These are phyloP conservation scores for Sporisorium exsertum DNA, from an alignment of 1,284 basidiomycete species.

Conservation along the genomic window DNA sequence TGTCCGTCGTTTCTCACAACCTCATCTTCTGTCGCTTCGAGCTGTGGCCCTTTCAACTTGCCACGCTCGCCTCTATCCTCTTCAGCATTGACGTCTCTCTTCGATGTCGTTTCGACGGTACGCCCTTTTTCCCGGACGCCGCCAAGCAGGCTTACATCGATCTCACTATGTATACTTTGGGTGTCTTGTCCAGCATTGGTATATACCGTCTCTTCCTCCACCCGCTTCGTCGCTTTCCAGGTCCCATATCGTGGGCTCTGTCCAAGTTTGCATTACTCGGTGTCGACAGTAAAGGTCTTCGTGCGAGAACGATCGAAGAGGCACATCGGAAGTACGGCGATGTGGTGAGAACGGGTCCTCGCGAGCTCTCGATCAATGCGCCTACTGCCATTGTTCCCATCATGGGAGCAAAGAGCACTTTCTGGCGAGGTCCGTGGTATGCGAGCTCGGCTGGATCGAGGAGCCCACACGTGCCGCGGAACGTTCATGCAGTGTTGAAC, in stretches of 20 bases:
- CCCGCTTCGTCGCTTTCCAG: constrained; percentile 33
- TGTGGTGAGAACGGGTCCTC: constrained; percentile 45
- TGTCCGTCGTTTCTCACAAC: constrained; percentile 16
- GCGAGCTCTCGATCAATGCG: constrained; percentile 47
- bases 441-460: constrained; percentile 12
- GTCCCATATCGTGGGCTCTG: constrained; percentile 26
- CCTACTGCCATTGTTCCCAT: constrained; percentile 17
- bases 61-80: constrained; percentile 4
- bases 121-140: constrained; percentile 6
- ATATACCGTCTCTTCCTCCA: constrained; percentile 47
- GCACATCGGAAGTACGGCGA: constrained; percentile 40
- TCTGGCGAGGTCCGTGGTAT: constrained; percentile 48
- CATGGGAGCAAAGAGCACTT: constrained; percentile 33
- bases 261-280: constrained; percentile 37
- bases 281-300: constrained; percentile 30
- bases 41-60: constrained; percentile 27
- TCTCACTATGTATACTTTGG: background rate
- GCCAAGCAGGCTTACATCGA: constrained; percentile 11
- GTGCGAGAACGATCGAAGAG: constrained; percentile 20
- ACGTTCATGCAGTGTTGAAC: constrained; percentile 29
- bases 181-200: constrained; percentile 27
- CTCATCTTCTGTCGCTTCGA: constrained; percentile 24
- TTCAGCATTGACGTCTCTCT: constrained; percentile 13
- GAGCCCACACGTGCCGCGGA: constrained; percentile 22
- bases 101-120: constrained; percentile 2